Percentiles rank a stretch among this genome's conserved stretches.
Evolutionary conservation across 2,329 filamentous ascomycete genomes (phyloP).

Genomic region (Nemania sp.): DNA sequence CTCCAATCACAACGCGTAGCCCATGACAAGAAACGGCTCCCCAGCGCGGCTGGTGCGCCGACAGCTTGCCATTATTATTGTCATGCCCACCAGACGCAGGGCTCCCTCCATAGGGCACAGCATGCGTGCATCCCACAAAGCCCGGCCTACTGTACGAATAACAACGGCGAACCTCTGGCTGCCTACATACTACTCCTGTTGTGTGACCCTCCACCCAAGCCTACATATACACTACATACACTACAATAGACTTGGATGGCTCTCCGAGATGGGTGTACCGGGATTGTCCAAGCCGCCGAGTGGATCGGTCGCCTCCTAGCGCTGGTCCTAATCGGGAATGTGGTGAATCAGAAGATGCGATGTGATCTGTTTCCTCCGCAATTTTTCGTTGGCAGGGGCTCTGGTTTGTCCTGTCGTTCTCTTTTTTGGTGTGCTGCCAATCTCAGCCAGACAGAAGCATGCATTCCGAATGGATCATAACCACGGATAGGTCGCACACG

Average conservation of each 20-base stretch:
- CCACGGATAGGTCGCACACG: slow-evolving; percentile 13
- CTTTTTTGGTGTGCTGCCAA: slow-evolving; percentile 11
- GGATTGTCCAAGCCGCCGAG: slow-evolving; percentile 29
- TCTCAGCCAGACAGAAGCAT: slow-evolving; percentile 25
- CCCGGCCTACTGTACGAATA: slow-evolving; percentile 8
- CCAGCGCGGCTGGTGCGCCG: slow-evolving; percentile 35
- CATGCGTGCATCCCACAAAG: slow-evolving; percentile 6
- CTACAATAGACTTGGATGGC: slow-evolving; percentile 30
- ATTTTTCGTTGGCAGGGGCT: slow-evolving; percentile 27
- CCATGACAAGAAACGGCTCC: slow-evolving; percentile 26
- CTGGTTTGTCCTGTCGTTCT: slow-evolving; percentile 23
- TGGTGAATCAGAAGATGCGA: slow-evolving; percentile 32
- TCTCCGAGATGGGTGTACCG: slow-evolving; percentile 33
- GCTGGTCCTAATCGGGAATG: slow-evolving; percentile 41
- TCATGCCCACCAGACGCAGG: slow-evolving; percentile 17
- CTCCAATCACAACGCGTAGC: slow-evolving; percentile 31
- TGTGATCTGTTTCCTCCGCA: slow-evolving; percentile 36
- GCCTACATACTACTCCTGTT: slow-evolving; percentile 32
- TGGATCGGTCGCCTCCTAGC: slow-evolving; percentile 37
- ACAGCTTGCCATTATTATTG: slow-evolving; percentile 13
- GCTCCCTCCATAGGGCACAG: background rate
- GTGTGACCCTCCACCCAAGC: slow-evolving; percentile 35
- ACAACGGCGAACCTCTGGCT: slow-evolving; percentile 26
- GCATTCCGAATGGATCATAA: slow-evolving; percentile 26
- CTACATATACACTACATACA: too few species aligned